These are phyloP conservation scores for Globisporangium cystogenes DNA, from an alignment of 352 stramenopile genomes.

Conservation along the genomic window DNA sequence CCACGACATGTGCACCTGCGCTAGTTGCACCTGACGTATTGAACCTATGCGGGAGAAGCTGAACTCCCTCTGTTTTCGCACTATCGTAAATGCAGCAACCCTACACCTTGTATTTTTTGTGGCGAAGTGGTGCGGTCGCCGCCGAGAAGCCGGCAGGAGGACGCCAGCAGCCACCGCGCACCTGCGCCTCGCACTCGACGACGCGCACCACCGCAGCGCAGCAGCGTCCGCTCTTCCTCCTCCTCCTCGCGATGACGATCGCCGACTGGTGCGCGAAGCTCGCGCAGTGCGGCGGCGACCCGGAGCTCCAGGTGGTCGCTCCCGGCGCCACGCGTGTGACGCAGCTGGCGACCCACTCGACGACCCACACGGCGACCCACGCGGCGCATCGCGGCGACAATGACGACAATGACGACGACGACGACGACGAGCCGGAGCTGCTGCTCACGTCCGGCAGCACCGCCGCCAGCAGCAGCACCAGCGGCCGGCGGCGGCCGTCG, in stretches of 20 bases:
- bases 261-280: slow-evolving; percentile 14
- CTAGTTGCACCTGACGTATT: no score
- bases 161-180: no score
- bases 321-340: neutral
- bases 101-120: neutral
- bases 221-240: neutral
- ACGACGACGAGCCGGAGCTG: neutral
- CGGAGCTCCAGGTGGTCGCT: slow-evolving; percentile 4
- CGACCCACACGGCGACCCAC: neutral
- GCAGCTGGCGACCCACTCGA: neutral
- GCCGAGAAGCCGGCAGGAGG: neutral
- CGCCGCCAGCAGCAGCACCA: neutral
- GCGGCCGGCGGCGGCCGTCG: neutral
- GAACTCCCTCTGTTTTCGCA: no score
- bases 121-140: no score
- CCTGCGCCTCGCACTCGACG: no score
- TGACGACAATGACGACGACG: neutral
- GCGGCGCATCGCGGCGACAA: neutral
- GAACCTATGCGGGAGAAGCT: no score
- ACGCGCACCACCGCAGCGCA: no score
- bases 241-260: slow-evolving; percentile 6
- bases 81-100: no score
- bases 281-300: slow-evolving; percentile 7
- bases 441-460: slow-evolving; percentile 10
- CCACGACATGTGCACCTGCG: no score